These are phyloP conservation scores for Pseudozyma flocculosa DNA, from an alignment of 1,284 basidiomycete genomes.

Conservation along the genomic window DNA sequence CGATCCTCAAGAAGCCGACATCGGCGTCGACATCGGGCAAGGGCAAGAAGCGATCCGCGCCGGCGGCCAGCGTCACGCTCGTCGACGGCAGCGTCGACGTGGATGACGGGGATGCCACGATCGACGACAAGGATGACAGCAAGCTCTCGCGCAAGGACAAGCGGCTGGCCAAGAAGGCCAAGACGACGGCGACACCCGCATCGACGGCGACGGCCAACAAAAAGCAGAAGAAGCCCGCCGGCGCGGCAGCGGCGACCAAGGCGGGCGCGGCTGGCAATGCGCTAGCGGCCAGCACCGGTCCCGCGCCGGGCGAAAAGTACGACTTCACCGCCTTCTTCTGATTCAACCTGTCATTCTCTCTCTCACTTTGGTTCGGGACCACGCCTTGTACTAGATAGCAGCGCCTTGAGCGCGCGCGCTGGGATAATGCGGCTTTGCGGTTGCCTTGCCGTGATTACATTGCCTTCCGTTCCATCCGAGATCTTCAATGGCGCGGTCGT, in stretches of 20 bases:
- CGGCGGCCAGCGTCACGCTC: slow-evolving; percentile 1
- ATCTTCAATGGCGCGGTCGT: too few relatives aligned
- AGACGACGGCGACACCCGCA: slow-evolving; percentile 1
- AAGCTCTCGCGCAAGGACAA: slow-evolving; percentile 28
- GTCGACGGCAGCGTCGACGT: slow-evolving; percentile 6
- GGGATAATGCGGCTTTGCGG: too few relatives aligned
- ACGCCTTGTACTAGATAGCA: too few relatives aligned
- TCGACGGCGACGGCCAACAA: not conserved
- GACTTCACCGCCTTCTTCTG: slow-evolving; percentile 50
- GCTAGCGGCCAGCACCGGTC: slow-evolving; percentile 10
- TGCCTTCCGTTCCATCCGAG: too few relatives aligned
- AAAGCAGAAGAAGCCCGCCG: not conserved
- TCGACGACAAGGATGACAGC: slow-evolving; percentile 8
- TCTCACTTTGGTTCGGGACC: too few relatives aligned
- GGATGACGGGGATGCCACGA: slow-evolving; percentile 3
- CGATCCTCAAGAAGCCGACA: slow-evolving; percentile 32
- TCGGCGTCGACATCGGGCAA: slow-evolving; percentile 14
- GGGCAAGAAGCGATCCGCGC: not conserved
- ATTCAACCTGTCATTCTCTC: too few relatives aligned
- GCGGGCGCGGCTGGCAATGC: slow-evolving; percentile 17
- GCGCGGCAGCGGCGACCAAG: slow-evolving; percentile 11
- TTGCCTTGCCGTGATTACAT: too few relatives aligned
- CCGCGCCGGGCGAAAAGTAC: slow-evolving; percentile 46
- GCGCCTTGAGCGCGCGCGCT: too few relatives aligned
- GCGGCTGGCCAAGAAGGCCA: slow-evolving; percentile 11